phyloP scores from a whole-genome alignment of 495 filamentous ascomycete species.

The Trichoderma virens region DNA sequence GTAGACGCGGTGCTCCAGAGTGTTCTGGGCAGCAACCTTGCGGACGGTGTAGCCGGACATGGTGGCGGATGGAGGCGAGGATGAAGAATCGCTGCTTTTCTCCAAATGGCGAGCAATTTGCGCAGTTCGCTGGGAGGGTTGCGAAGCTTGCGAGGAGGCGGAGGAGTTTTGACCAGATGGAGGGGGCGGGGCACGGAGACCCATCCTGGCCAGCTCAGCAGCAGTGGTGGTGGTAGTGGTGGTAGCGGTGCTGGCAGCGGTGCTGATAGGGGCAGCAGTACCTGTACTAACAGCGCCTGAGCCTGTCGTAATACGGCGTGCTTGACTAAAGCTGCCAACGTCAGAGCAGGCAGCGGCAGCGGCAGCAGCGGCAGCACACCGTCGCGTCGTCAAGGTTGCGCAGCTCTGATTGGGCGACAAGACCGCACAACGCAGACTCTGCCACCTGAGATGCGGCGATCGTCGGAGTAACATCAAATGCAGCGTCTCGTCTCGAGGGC shows the following conservation, averaged over 20 bases:
- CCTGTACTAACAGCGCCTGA: not conserved
- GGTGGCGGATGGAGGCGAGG: slow-evolving; percentile 19
- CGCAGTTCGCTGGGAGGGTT: slow-evolving; percentile 36
- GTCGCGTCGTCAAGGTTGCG: not conserved
- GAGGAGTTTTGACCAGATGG: slow-evolving; percentile 13
- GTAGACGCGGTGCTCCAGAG: slow-evolving; percentile 94
- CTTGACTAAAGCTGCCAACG: too few species aligned
- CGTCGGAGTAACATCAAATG: not conserved
- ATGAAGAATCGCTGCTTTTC: slow-evolving; percentile 2
- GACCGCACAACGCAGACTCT: not conserved
- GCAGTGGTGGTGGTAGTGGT: not conserved
- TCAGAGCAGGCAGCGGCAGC: too few species aligned
- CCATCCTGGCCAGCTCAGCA: not conserved
- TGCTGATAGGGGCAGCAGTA: not conserved
- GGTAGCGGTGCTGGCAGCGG: not conserved
- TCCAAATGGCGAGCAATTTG: slow-evolving; percentile 51
- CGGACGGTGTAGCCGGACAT: slow-evolving; percentile 62
- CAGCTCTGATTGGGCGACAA: not conserved
- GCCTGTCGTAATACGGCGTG: not conserved
- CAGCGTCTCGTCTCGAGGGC: not conserved
- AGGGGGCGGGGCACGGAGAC: slow-evolving; percentile 7
- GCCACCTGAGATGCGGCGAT: not conserved
- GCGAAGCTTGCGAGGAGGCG: slow-evolving; percentile 25
- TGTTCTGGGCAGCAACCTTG: slow-evolving; percentile 85
- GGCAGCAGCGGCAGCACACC: not conserved